Conservation (phyloP, 73 alveolate species). For the Loxodes magnus region DNA sequence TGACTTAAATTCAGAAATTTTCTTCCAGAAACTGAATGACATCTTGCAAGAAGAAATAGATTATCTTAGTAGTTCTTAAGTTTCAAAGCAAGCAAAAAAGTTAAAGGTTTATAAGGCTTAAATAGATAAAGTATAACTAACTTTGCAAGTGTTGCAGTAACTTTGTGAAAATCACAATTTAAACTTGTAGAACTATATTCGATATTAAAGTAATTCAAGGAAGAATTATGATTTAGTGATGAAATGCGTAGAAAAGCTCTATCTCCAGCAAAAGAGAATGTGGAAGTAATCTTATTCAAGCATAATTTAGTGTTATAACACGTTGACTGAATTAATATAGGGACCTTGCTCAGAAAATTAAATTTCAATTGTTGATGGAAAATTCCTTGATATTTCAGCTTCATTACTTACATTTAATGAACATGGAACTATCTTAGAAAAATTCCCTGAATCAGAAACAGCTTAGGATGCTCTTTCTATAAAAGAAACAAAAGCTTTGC, state of each 20-base stretch:
- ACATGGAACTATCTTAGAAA: too few species aligned
- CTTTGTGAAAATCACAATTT: conserved; percentile 36
- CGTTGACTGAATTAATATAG: conserved; percentile 40
- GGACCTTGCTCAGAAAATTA: conserved; percentile 45
- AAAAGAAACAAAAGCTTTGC: too few species aligned
- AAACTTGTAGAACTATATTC: conserved; percentile 23
- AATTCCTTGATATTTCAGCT: conserved; percentile 38
- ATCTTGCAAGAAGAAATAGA: conserved; percentile 17
- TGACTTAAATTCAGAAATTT: conserved; percentile 23
- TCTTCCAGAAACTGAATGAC: conserved; percentile 20
- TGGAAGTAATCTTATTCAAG: conserved; percentile 13
- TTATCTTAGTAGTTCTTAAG: conserved; percentile 9
- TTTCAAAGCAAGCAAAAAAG: background rate
- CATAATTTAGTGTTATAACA: conserved; percentile 34
- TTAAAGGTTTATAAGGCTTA: background rate
- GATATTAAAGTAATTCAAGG: conserved; percentile 25
- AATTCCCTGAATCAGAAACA: too few species aligned
- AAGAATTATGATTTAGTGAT: conserved; percentile 26
- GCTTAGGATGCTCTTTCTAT: too few species aligned
- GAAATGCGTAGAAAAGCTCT: conserved; percentile 17
- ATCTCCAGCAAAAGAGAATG: background rate
- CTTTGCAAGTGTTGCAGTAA: conserved; percentile 23
- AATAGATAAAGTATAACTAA: background rate
- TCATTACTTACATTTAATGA: conserved; percentile 15
- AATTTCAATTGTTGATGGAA: conserved; percentile 27